Evolutionary conservation across 345 rosid genomes (phyloP).

Genomic region (Raphanus sativus): DNA sequence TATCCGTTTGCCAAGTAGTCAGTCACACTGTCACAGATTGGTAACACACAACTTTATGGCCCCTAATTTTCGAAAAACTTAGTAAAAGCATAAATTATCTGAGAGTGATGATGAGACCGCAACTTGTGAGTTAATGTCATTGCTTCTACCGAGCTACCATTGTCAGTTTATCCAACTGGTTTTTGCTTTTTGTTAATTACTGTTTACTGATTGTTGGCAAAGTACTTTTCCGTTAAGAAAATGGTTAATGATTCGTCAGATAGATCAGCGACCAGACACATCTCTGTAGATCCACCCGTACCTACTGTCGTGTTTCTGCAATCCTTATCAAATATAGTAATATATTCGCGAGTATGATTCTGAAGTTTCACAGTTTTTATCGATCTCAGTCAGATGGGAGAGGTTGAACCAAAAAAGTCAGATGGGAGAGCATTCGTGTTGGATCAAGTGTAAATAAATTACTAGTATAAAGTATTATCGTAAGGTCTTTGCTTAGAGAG

Average conservation of each 20-base stretch:
- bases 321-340: not conserved
- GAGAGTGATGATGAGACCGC: not conserved
- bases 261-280: not conserved
- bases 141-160: not conserved
- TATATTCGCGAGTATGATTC: not conserved
- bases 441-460: not conserved
- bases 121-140: not conserved
- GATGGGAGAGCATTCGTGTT: not conserved
- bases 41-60: no score
- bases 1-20: not conserved
- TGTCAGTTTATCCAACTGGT: not conserved
- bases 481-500: not conserved
- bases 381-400: no score
- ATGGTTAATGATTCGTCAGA: not conserved
- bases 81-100: no score
- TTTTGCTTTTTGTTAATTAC: not conserved
- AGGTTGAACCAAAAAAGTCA: no score
- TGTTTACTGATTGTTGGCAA: not conserved
- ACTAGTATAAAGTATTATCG: not conserved
- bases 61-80: no score
- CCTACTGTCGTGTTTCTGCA: not conserved
- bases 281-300: not conserved
- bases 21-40: no score
- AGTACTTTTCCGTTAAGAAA: not conserved
- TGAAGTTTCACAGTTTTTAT: no score